A percentile compares a stretch with the other conserved stretches of the same genome.
Evolutionary conservation across 805 yeast genomes (phyloP).

Genomic region (Sungouiozyma intestinalis): DNA sequence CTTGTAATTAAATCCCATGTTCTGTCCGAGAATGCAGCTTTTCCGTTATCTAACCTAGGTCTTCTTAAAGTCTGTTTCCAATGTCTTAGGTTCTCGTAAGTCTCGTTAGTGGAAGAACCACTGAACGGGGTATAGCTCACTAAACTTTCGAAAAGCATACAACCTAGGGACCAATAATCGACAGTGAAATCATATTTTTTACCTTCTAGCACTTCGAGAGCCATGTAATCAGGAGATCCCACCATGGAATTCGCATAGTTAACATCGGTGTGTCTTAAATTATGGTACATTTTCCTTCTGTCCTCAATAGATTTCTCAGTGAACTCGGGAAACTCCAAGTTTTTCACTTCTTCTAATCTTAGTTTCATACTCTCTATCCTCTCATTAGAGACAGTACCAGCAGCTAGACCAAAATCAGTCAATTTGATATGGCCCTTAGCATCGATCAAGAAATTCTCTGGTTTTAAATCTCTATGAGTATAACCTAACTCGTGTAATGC

Average conservation of each 20-base stretch:
- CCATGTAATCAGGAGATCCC: slow-evolving; percentile 99
- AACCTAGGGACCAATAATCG: slow-evolving; percentile 97
- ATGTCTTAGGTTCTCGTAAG: slow-evolving; percentile 83
- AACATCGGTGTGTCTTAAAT: slow-evolving; percentile 61
- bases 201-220: slow-evolving; percentile 92
- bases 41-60: slow-evolving; percentile 86
- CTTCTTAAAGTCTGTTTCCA: slow-evolving; percentile 85
- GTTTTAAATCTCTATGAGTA: slow-evolving; percentile 94
- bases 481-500: slow-evolving; percentile 91
- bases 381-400: slow-evolving; percentile 88
- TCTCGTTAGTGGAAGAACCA: slow-evolving; percentile 88
- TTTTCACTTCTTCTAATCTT: slow-evolving; percentile 58
- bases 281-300: slow-evolving; percentile 76
- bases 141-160: slow-evolving; percentile 91
- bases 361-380: slow-evolving; percentile 88
- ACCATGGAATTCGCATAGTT: slow-evolving; percentile 92
- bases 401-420: slow-evolving; percentile 94
- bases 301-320: slow-evolving; percentile 69
- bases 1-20: slow-evolving; percentile 85
- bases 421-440: slow-evolving; percentile 63
- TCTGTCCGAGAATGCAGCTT: slow-evolving; percentile 87
- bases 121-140: slow-evolving; percentile 97
- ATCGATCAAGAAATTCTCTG: slow-evolving; percentile 78
- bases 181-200: slow-evolving; percentile 89
- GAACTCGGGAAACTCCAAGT: slow-evolving; percentile 53